Base-by-base conservation (phyloP, 2,329 filamentous ascomycete genomes). In the Talaromyces marneffei region DNA sequence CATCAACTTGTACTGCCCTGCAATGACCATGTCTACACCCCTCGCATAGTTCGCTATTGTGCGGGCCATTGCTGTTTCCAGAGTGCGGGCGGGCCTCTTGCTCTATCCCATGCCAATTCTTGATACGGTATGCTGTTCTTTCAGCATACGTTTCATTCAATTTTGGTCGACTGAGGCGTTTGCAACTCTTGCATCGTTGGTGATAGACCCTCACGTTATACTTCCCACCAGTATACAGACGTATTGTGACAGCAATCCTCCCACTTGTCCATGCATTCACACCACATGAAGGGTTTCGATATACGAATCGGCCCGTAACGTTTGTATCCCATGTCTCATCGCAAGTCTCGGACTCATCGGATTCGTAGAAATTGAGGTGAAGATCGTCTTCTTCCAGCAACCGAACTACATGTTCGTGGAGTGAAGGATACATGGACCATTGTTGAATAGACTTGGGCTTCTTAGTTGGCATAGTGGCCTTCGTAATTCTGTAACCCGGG, bases 161-260 rank as follows among this genome's bases (percentile, higher is more conserved):
- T 1, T 8, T 25, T 46, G 20, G 42, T 10, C 42, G 20, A 20
- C 42, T 46, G 42, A 20, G 18, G 25, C 20, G 25, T 1, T 46
- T 46, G 42, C 23, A 46, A 6, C 6, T 25, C 20, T 46, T 46
- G 42, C 42, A 46, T 8, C 42, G 20, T 6, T 46, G 76, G 64
- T 77, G 68, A 65, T 79, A 80, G 46, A 80, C 76, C 61, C 74
- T 67, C 48, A 75, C 77, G 65, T 80, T 80, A 64, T 80, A 80
- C 68, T 66, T 66, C 39, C 66, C 12, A 16, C 60, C 66, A 3
- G 64, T 46, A 66, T 79, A 80, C 66, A 76, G 69, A 23, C 77
- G 72, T 46, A 80, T 78, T 0, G 72, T 77, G 42, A 79, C 76
- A 20, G 77, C 73, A 59, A 79, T 74, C 64, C 63, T 69, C 62